Evolutionary conservation across 306 rosid species (phyloP).

Genomic region (Styphnolobium japonicum): DNA sequence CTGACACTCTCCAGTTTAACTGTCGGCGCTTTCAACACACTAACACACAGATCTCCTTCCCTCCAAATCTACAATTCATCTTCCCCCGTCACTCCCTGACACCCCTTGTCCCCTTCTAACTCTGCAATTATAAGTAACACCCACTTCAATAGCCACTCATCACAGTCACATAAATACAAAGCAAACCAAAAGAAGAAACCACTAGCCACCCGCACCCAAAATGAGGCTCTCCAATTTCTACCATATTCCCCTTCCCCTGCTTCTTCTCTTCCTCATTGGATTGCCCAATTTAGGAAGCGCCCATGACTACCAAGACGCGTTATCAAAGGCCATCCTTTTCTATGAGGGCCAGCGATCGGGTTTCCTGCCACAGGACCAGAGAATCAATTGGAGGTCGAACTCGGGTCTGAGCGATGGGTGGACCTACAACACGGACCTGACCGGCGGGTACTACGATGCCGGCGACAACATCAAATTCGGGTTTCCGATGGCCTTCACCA

Average conservation of each 20-base stretch:
- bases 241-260: neutral
- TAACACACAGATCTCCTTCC: no score
- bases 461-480: constrained; percentile 44
- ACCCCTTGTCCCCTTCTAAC: neutral
- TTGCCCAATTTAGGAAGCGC: neutral
- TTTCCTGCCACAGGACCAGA: constrained; percentile 58
- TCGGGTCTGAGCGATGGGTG: constrained; percentile 77
- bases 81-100: no score
- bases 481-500: constrained; percentile 46
- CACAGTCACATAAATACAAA: neutral
- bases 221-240: neutral
- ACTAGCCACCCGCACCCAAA: neutral
- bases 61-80: neutral
- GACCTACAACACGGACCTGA: constrained; percentile 45
- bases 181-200: neutral
- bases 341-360: constrained; percentile 92
- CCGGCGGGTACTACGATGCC: constrained; percentile 48
- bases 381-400: constrained; percentile 55
- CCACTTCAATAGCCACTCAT: neutral
- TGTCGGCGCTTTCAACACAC: no score
- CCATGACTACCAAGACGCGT: constrained; percentile 77
- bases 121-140: neutral
- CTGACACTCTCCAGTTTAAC: no score
- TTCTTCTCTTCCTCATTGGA: neutral
- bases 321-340: constrained; percentile 65